A percentile compares a stretch with the other conserved stretches of the same genome.
Evolutionary conservation across 2,329 filamentous ascomycete species (phyloP).

Genomic region (Colletotrichum theobromicola): DNA sequence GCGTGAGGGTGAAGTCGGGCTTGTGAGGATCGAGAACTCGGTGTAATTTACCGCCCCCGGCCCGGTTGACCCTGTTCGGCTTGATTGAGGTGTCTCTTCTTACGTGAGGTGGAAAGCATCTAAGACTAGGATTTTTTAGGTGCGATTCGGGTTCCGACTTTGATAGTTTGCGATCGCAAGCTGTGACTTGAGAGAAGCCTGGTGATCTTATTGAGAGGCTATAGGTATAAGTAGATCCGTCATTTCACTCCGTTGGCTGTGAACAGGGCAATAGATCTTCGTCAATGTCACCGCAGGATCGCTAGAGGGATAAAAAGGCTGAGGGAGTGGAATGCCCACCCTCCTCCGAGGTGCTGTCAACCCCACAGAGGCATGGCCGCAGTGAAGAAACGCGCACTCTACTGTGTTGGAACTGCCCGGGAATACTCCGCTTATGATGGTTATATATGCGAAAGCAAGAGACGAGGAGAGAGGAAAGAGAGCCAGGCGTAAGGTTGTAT

Average conservation of each 20-base stretch:
- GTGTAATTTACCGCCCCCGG: no score
- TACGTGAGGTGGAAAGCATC: not conserved
- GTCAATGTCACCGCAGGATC: no score
- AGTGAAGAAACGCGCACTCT: accelerated
- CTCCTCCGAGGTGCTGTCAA: not conserved
- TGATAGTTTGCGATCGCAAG: no score
- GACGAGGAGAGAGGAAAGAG: not conserved
- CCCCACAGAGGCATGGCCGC: accelerated
- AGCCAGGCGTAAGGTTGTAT: not conserved
- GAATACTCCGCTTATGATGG: not conserved
- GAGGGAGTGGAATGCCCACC: not conserved
- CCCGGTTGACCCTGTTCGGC: no score
- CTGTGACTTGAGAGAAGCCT: accelerated
- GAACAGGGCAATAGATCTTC: no score
- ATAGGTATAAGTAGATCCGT: accelerated
- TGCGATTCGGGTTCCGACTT: no score
- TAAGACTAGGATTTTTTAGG: not conserved
- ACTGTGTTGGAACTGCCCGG: accelerated
- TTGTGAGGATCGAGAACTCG: not conserved
- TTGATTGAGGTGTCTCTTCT: no score
- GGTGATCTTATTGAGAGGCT: not conserved
- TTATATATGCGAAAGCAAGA: not conserved
- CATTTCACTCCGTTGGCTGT: accelerated
- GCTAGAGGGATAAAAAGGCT: not conserved
- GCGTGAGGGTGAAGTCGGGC: not conserved